Conservation (phyloP, 208 protist species). For the Wallacemonas sp. region DNA sequence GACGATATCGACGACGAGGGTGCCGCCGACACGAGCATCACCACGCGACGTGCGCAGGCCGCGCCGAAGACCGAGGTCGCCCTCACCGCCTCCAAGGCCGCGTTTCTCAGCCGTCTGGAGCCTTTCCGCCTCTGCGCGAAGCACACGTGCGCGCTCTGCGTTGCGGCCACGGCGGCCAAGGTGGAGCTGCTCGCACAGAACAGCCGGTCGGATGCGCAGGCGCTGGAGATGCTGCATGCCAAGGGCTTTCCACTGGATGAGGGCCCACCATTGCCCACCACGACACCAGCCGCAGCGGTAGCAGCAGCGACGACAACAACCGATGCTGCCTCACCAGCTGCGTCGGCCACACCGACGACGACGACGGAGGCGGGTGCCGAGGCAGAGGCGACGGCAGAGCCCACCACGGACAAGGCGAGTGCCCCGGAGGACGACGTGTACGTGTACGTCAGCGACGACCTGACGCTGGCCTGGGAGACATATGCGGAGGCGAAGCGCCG, state of each 20-base stretch:
- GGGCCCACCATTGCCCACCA: no score
- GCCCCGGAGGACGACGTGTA: slow-evolving; percentile 7
- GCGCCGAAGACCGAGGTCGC: not conserved
- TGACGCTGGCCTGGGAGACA: slow-evolving; percentile 53
- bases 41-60: no score
- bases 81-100: not conserved
- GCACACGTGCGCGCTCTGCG: slow-evolving; percentile 50
- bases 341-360: not conserved
- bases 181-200: slow-evolving; percentile 32
- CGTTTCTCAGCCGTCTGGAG: not conserved
- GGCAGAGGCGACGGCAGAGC: not conserved
- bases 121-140: slow-evolving; percentile 30
- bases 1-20: not conserved
- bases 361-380: not conserved
- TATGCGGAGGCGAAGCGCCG: slow-evolving; percentile 26
- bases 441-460: slow-evolving; percentile 57
- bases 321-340: no score
- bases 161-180: slow-evolving; percentile 35
- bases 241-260: slow-evolving; percentile 6
- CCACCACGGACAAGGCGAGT: not conserved
- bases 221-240: slow-evolving; percentile 24
- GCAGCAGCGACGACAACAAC: not conserved
- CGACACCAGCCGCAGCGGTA: not conserved
- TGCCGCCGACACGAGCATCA: no score
- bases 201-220: slow-evolving; percentile 39